Evolutionary conservation across 805 yeast species (phyloP).

Genomic region (Wickerhamomyces rabaulensis): DNA sequence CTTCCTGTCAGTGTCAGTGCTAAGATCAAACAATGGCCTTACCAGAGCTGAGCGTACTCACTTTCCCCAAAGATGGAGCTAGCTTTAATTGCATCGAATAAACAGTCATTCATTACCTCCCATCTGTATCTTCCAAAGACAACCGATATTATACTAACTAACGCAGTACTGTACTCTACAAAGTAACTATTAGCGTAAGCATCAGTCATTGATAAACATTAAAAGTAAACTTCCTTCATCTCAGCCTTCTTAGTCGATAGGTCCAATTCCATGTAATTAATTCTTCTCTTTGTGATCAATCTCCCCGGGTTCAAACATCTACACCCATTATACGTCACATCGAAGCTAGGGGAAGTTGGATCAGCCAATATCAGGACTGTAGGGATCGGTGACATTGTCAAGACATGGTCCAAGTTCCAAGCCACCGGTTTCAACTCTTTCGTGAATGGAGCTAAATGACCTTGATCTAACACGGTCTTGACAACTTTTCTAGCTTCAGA

Average conservation of each 20-base stretch:
- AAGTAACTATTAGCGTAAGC: not conserved
- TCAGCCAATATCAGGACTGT: conserved; percentile 61
- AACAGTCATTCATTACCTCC: too few relatives aligned
- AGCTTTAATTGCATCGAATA: not conserved
- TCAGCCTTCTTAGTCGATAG: conserved; percentile 53
- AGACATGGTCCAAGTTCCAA: conserved; percentile 64
- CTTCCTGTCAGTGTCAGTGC: conserved; percentile 48
- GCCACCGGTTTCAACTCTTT: conserved; percentile 53
- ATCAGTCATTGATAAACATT: conserved; percentile 16
- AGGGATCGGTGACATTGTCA: conserved; percentile 78
- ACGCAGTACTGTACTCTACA: too few relatives aligned
- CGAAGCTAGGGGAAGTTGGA: conserved; percentile 63
- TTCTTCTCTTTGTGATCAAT: conserved; percentile 41
- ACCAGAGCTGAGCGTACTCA: conserved; percentile 4
- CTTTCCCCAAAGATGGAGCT: not conserved
- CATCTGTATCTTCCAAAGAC: too few relatives aligned
- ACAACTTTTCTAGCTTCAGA: conserved; percentile 65
- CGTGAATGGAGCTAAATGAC: conserved; percentile 78
- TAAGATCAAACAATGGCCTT: conserved; percentile 32
- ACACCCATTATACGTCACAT: conserved; percentile 78
- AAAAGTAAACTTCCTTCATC: conserved; percentile 41
- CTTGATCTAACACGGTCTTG: conserved; percentile 82
- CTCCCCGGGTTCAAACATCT: conserved; percentile 68
- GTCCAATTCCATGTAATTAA: conserved; percentile 68
- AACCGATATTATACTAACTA: too few relatives aligned